Percentiles rank a stretch among this genome's conserved stretches.
Conservation (phyloP, 2,329 filamentous ascomycete species). For the Neocatenulostroma microsporum region DNA sequence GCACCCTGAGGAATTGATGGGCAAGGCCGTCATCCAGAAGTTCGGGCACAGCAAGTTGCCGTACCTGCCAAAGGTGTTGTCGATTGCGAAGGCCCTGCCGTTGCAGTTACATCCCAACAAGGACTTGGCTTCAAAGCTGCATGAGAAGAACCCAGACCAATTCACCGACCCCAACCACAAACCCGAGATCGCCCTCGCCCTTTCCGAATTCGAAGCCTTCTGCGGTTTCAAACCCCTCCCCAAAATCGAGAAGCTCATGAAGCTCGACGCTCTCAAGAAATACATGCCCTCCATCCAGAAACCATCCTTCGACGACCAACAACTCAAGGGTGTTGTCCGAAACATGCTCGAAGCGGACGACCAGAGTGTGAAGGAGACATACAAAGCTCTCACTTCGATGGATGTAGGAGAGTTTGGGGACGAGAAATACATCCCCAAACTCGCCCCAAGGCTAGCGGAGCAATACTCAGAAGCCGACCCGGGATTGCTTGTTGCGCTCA, state of each 20-base stretch:
- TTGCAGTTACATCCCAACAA: constrained; percentile 70
- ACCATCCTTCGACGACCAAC: constrained; percentile 51
- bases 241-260: constrained; percentile 52
- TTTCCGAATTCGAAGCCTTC: constrained; percentile 67
- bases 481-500: constrained; percentile 59
- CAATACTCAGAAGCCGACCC: constrained; percentile 60
- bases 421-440: constrained; percentile 53
- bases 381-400: constrained; percentile 45
- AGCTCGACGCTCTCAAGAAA: constrained; percentile 46
- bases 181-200: constrained; percentile 67
- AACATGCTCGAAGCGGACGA: constrained; percentile 49
- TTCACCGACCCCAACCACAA: constrained; percentile 72
- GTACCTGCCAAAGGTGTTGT: constrained; percentile 68
- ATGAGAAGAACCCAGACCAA: constrained; percentile 54
- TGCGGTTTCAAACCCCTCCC: constrained; percentile 62
- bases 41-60: constrained; percentile 58
- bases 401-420: constrained; percentile 43
- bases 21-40: constrained; percentile 52
- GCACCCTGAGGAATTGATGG: constrained; percentile 56
- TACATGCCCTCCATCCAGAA: constrained; percentile 44
- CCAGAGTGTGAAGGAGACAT: constrained; percentile 45
- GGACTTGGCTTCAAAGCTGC: constrained; percentile 55
- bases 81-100: constrained; percentile 66
- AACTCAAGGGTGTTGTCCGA: constrained; percentile 50
- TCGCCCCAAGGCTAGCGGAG: constrained; percentile 55